These are phyloP conservation scores for Neonectria magnoliae DNA, from an alignment of 2,329 filamentous ascomycete genomes.

Conservation along the genomic window DNA sequence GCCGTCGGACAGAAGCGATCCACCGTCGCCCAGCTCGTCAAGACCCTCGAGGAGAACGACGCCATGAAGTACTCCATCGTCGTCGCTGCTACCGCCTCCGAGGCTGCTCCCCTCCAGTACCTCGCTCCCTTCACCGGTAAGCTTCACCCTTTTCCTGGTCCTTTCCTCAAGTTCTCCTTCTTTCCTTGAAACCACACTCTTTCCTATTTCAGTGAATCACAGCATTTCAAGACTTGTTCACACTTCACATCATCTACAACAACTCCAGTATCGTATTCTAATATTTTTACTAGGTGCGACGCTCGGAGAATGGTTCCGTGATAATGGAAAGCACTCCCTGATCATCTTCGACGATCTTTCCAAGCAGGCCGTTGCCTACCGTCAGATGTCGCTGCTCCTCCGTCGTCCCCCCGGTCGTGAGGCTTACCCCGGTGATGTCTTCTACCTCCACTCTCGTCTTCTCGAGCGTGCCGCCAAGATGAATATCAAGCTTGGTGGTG, in stretches of 20 bases:
- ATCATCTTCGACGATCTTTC: slow-evolving; percentile 95
- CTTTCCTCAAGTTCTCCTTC: too few species aligned
- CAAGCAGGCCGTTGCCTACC: slow-evolving; percentile 97
- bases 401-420: slow-evolving; percentile 98
- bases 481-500: slow-evolving; percentile 93
- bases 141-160: slow-evolving; percentile 19
- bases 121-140: slow-evolving; percentile 89
- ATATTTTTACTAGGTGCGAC: slow-evolving; percentile 43
- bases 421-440: slow-evolving; percentile 98
- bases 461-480: slow-evolving; percentile 99
- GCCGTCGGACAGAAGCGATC: slow-evolving; percentile 99
- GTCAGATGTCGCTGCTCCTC: slow-evolving; percentile 98
- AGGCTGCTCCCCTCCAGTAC: slow-evolving; percentile 95
- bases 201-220: not conserved
- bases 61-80: slow-evolving; percentile 98
- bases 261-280: not conserved
- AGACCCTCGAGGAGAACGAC: slow-evolving; percentile 99
- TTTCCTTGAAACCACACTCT: not conserved
- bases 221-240: not conserved
- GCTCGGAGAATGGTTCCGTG: slow-evolving; percentile 80
- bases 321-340: slow-evolving; percentile 87
- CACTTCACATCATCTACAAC: not conserved
- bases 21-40: slow-evolving; percentile 98
- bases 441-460: slow-evolving; percentile 99
- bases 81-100: slow-evolving; percentile 95